These are phyloP conservation scores for Fusarium multiceps DNA, from an alignment of 2,329 filamentous ascomycete species.

Conservation along the genomic window DNA sequence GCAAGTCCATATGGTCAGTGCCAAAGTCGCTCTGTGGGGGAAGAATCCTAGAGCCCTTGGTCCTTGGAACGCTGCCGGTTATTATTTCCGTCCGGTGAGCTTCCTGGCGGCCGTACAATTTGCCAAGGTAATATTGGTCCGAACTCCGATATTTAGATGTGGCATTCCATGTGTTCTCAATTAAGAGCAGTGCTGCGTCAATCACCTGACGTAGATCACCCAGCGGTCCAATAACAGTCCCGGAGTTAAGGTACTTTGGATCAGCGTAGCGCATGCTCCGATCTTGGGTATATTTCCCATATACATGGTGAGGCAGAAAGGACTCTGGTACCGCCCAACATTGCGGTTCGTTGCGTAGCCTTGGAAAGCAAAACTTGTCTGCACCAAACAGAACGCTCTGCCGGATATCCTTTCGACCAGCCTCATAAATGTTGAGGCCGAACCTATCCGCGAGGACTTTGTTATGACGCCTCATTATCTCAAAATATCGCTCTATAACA, in stretches of 20 bases:
- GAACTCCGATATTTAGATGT: constrained; percentile 50
- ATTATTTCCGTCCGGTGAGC: constrained; percentile 50
- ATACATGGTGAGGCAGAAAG: constrained; percentile 47
- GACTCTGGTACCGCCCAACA: constrained; percentile 57
- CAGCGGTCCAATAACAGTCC: constrained; percentile 57
- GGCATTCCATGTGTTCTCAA: constrained; percentile 50
- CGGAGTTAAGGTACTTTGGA: constrained; percentile 59
- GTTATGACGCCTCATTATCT: constrained; percentile 63
- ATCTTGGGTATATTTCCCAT: constrained; percentile 53
- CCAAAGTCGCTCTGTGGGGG: background rate
- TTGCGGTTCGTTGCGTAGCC: constrained; percentile 50
- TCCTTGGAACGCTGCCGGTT: constrained; percentile 14
- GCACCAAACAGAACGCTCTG: constrained; percentile 57
- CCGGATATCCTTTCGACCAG: constrained; percentile 46
- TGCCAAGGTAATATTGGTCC: constrained; percentile 58
- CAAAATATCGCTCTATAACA: constrained; percentile 70
- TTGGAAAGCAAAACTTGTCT: constrained; percentile 54
- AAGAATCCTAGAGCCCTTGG: background rate
- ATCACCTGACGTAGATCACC: constrained; percentile 45
- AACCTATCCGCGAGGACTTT: constrained; percentile 61
- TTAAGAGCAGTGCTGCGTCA: constrained; percentile 45
- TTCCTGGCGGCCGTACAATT: constrained; percentile 57
- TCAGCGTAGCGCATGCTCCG: constrained; percentile 48
- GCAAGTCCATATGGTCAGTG: constrained; percentile 41
- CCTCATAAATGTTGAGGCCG: constrained; percentile 51